Percentiles rank a stretch among this genome's conserved stretches.
phyloP scores from a whole-genome alignment of 495 filamentous ascomycete species.

The Neurospora cerealis region DNA sequence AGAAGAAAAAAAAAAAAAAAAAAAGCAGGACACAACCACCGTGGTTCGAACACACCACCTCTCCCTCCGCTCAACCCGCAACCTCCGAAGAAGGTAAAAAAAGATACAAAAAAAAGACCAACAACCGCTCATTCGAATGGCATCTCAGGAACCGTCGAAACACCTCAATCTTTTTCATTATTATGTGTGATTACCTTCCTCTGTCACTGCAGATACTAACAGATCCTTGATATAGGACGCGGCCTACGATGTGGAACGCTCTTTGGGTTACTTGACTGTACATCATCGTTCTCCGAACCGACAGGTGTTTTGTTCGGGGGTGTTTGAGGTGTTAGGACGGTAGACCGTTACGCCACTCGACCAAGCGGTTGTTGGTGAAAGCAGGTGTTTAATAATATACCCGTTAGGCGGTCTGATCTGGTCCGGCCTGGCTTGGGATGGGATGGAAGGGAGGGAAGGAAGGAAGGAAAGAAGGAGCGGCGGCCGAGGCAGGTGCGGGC shows the following conservation, averaged over 20 bases:
- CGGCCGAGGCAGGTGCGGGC: not conserved
- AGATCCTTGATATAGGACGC: not conserved
- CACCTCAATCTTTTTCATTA: not conserved
- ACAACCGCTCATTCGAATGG: not conserved
- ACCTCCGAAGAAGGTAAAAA: not conserved
- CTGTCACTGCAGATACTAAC: not conserved
- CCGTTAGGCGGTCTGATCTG: not conserved
- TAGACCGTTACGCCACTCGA: not conserved
- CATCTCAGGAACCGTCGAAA: not conserved
- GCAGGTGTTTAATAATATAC: not conserved
- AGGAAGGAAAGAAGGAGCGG: not conserved
- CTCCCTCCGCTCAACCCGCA: not conserved
- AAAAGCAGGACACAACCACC: not conserved
- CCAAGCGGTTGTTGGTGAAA: not conserved
- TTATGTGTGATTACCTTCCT: not conserved
- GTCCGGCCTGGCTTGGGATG: not conserved
- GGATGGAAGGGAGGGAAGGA: not conserved
- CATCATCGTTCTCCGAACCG: not conserved
- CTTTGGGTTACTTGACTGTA: not conserved
- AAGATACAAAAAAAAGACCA: not conserved
- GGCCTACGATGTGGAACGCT: not conserved
- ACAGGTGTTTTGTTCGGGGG: not conserved
- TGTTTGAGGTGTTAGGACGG: not conserved
- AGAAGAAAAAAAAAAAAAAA: too few species aligned
- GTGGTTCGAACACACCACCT: not conserved